These are phyloP conservation scores for Moniliella sp. DNA, from an alignment of 1,284 basidiomycete species.

Conservation along the genomic window DNA sequence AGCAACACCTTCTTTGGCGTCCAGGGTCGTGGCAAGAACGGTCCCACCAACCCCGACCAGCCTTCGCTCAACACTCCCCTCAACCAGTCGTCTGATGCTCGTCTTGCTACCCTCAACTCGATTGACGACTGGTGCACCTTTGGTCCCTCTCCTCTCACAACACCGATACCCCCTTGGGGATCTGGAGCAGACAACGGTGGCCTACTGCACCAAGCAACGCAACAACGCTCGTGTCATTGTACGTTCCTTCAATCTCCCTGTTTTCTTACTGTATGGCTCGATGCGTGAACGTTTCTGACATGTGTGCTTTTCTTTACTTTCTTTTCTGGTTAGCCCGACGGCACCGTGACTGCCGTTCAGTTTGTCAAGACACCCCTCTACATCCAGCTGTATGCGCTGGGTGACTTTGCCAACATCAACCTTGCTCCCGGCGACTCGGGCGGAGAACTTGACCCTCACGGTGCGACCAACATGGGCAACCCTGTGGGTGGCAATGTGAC, in stretches of 20 bases:
- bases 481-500: conserved; percentile 41
- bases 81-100: conserved; percentile 24
- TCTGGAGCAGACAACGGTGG: conserved; percentile 49
- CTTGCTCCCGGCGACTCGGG: conserved; percentile 19
- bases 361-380: conserved; percentile 33
- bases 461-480: conserved; percentile 36
- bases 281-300: too few relatives aligned
- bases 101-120: conserved; percentile 28
- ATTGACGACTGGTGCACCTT: conserved; percentile 33
- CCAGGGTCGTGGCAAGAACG: conserved; percentile 8
- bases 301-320: too few relatives aligned
- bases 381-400: conserved; percentile 37
- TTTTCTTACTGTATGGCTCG: too few relatives aligned
- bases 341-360: conserved; percentile 26
- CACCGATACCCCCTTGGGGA: conserved; percentile 42
- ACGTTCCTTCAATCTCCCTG: too few relatives aligned
- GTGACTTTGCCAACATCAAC: conserved; percentile 30
- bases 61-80: conserved; percentile 23
- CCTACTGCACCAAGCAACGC: conserved; percentile 46
- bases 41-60: conserved; percentile 20
- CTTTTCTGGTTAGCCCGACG: too few relatives aligned
- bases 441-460: conserved; percentile 34
- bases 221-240: conserved; percentile 32
- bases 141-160: conserved; percentile 32
- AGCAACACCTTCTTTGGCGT: conserved; percentile 18